Conservation (phyloP, 2,329 filamentous ascomycete genomes). For the Dothidotthia symphoricarpi region DNA sequence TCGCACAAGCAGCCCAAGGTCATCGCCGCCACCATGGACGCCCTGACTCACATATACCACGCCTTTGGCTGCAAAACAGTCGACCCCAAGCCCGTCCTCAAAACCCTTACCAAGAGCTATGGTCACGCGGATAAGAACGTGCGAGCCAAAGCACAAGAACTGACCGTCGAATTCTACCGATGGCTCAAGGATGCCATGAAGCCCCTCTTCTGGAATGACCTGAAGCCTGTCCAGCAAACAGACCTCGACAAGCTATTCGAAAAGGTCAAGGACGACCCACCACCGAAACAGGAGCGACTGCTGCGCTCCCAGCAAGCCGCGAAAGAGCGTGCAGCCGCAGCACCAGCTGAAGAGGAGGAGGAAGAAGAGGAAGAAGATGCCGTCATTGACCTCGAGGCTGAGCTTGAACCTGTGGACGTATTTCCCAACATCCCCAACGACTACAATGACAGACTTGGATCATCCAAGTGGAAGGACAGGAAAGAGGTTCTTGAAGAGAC, state of each 20-base stretch:
- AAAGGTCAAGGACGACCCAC: conserved; percentile 79
- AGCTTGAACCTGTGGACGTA: conserved; percentile 81
- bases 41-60: conserved; percentile 81
- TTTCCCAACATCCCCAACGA: conserved; percentile 75
- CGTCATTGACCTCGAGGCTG: conserved; percentile 67
- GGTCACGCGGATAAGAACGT: conserved; percentile 98
- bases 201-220: conserved; percentile 91
- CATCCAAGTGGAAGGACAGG: conserved; percentile 96
- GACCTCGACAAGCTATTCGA: conserved; percentile 95
- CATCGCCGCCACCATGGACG: conserved; percentile 70
- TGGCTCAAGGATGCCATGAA: conserved; percentile 99
- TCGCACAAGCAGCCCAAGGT: conserved; percentile 91
- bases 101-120: conserved; percentile 84
- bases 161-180: conserved; percentile 91
- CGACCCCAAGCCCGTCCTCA: conserved; percentile 89
- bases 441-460: conserved; percentile 79
- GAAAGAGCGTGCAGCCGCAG: conserved; percentile 66
- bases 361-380: conserved; percentile 57
- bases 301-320: conserved; percentile 87
- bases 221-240: conserved; percentile 92
- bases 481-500: conserved; percentile 91
- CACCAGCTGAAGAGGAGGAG: conserved; percentile 52
- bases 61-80: conserved; percentile 93
- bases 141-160: conserved; percentile 83
- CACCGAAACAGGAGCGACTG: conserved; percentile 86